Conservation (phyloP, 2,329 filamentous ascomycete genomes). For the Botrytis pseudocinerea region DNA sequence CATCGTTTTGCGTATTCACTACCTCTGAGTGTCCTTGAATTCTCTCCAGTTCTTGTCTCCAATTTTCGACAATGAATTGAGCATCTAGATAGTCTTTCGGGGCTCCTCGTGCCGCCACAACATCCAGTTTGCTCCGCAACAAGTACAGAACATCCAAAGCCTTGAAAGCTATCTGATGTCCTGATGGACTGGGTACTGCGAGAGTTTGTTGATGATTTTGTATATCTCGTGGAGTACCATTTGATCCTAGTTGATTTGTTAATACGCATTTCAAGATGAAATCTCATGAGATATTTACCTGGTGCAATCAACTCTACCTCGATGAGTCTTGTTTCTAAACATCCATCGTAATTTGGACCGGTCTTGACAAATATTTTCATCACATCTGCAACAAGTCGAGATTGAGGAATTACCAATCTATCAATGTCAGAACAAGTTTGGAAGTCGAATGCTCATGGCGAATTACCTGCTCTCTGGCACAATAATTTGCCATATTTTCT, state of each 20-base stretch:
- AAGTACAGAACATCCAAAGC: constrained; percentile 15
- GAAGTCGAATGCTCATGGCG: neutral
- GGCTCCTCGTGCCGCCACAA: constrained; percentile 16
- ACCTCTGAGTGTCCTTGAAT: neutral
- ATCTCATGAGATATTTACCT: neutral
- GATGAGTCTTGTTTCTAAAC: constrained; percentile 5
- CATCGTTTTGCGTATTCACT: neutral
- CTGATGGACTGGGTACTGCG: neutral
- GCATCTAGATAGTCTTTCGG: constrained; percentile 13
- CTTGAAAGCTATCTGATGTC: constrained; percentile 1
- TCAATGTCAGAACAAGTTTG: neutral
- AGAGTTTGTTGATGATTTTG: constrained; percentile 20
- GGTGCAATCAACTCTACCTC: constrained; percentile 15
- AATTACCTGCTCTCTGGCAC: constrained; percentile 11
- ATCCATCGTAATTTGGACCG: constrained; percentile 10
- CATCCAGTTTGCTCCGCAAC: constrained; percentile 12
- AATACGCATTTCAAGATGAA: neutral
- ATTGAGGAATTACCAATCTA: constrained; percentile 19
- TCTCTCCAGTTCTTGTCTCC: constrained; percentile 4
- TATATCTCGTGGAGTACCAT: constrained; percentile 14
- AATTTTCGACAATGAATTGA: constrained; percentile 7
- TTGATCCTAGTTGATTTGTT: constrained; percentile 4
- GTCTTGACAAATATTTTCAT: constrained; percentile 21
- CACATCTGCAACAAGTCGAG: constrained; percentile 1
- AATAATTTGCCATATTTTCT: constrained; percentile 17